A percentile compares a stretch with the other conserved stretches of the same genome.
phyloP scores from a whole-genome alignment of 305 asterid species.

The Plantago coronopus region DNA sequence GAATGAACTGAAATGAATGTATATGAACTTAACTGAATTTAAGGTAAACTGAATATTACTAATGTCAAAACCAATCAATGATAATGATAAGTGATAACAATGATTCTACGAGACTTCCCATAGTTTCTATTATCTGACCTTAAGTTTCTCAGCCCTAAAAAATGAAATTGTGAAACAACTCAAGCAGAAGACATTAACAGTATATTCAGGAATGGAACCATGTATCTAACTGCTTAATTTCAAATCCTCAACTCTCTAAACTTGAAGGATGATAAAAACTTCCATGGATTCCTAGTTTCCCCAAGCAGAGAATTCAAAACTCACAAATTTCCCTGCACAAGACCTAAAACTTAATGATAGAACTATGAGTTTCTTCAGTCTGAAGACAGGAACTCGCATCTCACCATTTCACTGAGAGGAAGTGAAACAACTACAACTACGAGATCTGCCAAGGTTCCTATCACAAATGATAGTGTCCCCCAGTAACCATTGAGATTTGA shows the following conservation, averaged over 20 bases:
- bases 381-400: constrained; percentile 43
- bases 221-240: constrained; percentile 42
- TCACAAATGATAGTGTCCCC: constrained; percentile 30
- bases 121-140: constrained; percentile 24
- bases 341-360: no score
- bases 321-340: constrained; percentile 37
- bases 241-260: constrained; percentile 37
- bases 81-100: no score
- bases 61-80: no score
- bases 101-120: no score
- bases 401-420: constrained; percentile 46
- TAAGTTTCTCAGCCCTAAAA: no score
- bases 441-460: constrained; percentile 37
- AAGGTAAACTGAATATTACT: no score
- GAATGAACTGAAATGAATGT: no score
- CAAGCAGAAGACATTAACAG: constrained; percentile 41
- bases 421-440: constrained; percentile 46
- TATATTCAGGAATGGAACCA: constrained; percentile 37
- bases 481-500: constrained; percentile 23
- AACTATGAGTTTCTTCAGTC: no score
- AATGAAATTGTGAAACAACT: no score
- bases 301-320: constrained; percentile 44
- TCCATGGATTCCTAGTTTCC: constrained; percentile 40
- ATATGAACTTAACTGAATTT: no score
- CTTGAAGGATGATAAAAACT: constrained; percentile 41